Conservation (phyloP, 441 rosid species). For the Pelargonium australe region DNA sequence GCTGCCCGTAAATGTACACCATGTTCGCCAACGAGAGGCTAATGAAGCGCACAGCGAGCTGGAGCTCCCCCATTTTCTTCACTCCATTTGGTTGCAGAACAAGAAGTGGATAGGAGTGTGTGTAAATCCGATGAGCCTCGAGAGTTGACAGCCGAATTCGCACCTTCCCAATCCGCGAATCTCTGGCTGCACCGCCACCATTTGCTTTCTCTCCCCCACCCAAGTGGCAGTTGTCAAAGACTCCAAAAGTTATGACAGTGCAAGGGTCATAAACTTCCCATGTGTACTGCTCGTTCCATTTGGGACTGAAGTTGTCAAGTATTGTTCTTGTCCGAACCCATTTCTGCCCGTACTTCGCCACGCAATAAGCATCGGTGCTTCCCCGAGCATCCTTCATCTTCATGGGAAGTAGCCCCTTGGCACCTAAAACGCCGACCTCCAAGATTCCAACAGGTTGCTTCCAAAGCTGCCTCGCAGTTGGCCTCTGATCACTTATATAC, state of each 20-base stretch:
- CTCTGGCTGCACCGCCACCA: constrained; percentile 47
- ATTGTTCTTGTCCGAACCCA: constrained; percentile 92
- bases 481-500: constrained; percentile 91
- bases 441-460: constrained; percentile 76
- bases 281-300: constrained; percentile 97
- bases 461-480: constrained; percentile 91
- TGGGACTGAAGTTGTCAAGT: constrained; percentile 77
- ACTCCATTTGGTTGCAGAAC: constrained; percentile 82
- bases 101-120: constrained; percentile 82
- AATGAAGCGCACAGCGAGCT: constrained; percentile 83
- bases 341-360: constrained; percentile 90
- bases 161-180: constrained; percentile 75
- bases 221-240: constrained; percentile 83
- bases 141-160: constrained; percentile 91
- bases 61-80: constrained; percentile 95
- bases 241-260: constrained; percentile 88
- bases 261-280: constrained; percentile 98
- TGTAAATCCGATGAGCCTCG: constrained; percentile 84
- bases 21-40: constrained; percentile 86
- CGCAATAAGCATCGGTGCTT: constrained; percentile 92
- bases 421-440: constrained; percentile 75
- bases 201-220: constrained; percentile 59
- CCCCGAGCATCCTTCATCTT: constrained; percentile 84
- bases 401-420: constrained; percentile 84
- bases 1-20: constrained; percentile 89